phyloP scores from a whole-genome alignment of 345 rosid species.

The Eucalyptus polyanthemos region DNA sequence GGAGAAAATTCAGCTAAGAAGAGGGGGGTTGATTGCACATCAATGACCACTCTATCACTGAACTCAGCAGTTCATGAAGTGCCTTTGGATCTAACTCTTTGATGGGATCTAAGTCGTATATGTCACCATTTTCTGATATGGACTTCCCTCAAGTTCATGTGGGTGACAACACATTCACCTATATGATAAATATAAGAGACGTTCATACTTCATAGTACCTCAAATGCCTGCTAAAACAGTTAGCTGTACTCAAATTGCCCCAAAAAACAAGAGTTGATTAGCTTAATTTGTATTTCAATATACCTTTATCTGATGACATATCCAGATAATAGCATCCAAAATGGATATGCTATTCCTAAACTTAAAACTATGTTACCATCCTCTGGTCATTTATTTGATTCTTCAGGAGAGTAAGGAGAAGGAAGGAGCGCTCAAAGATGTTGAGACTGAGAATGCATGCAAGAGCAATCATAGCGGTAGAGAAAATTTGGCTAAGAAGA shows the following conservation, averaged over 20 bases:
- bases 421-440: background rate
- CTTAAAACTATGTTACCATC: background rate
- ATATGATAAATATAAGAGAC: background rate
- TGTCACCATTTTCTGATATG: background rate
- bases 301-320: background rate
- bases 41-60: background rate
- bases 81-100: background rate
- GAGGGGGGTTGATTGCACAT: background rate
- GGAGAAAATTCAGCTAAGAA: background rate
- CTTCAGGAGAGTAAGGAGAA: background rate
- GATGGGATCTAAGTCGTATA: background rate
- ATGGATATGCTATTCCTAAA: background rate
- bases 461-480: background rate
- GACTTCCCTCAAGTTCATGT: background rate
- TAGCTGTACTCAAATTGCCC: background rate
- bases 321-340: background rate
- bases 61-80: background rate
- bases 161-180: background rate
- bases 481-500: background rate
- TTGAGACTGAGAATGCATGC: background rate
- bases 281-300: background rate
- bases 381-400: background rate
- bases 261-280: background rate
- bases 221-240: background rate
- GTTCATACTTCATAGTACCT: background rate